Conservation (phyloP, 768 basidiomycete species). For the Lentinula sp. region DNA sequence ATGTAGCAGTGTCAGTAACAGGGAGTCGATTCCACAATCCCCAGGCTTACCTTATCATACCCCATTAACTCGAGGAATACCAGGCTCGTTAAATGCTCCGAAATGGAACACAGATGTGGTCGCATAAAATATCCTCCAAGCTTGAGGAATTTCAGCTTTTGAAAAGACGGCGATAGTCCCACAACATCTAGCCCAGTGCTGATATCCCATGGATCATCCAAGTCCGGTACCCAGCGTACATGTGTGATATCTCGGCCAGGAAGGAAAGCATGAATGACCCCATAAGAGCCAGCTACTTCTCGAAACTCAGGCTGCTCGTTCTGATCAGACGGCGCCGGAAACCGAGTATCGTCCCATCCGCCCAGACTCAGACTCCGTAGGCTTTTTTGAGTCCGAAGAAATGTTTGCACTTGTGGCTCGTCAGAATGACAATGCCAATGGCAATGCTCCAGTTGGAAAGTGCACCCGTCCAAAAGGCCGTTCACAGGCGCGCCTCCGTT, state of each 20-base stretch:
- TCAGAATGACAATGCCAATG: conserved; percentile 1
- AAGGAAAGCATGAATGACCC: conserved; percentile 1
- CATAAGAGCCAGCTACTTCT: not conserved
- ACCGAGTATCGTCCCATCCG: not conserved
- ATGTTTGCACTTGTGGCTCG: not conserved
- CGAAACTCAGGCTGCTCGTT: not conserved
- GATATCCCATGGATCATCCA: conserved; percentile 2
- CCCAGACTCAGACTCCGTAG: not conserved
- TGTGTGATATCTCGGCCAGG: not conserved
- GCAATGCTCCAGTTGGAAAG: not conserved
- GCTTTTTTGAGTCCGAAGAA: not conserved
- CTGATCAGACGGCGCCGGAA: not conserved
- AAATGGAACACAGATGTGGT: not conserved
- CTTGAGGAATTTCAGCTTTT: not conserved
- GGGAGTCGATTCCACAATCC: not conserved
- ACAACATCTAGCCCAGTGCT: not conserved
- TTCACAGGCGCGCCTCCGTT: not conserved
- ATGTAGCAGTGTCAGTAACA: not conserved
- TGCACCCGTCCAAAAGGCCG: not conserved
- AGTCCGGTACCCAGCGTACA: not conserved
- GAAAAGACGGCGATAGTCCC: not conserved
- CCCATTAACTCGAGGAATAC: conserved; percentile 1
- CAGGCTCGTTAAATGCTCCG: not conserved
- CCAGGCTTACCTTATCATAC: not conserved
- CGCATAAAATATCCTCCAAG: conserved; percentile 1